Conservation (phyloP, 2,329 filamentous ascomycete genomes). For the Aspergillus sp. region DNA sequence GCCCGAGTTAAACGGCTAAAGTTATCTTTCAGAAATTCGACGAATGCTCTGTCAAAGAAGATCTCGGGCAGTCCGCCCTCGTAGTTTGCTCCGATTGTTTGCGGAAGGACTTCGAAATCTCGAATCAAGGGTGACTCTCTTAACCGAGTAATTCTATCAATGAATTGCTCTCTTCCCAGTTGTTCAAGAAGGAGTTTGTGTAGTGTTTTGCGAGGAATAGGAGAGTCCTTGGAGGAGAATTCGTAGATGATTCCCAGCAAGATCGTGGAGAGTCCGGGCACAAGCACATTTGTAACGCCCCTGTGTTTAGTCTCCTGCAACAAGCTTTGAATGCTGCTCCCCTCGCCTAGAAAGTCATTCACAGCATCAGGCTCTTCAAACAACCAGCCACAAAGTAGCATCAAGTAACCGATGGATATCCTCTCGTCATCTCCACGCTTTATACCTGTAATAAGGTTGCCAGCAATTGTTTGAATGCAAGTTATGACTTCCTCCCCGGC, state of each 20-base stretch:
- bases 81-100: slow-evolving; percentile 62
- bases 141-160: slow-evolving; percentile 77
- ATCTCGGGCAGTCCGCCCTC: slow-evolving; percentile 71
- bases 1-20: slow-evolving; percentile 83
- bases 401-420: slow-evolving; percentile 81
- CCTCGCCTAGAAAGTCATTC: slow-evolving; percentile 90
- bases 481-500: slow-evolving; percentile 94
- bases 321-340: slow-evolving; percentile 86
- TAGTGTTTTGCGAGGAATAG: slow-evolving; percentile 78
- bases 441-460: slow-evolving; percentile 81
- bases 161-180: slow-evolving; percentile 84
- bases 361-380: slow-evolving; percentile 91
- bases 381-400: slow-evolving; percentile 85
- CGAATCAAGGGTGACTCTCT: slow-evolving; percentile 78
- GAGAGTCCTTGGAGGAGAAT: slow-evolving; percentile 96
- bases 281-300: slow-evolving; percentile 64
- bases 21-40: slow-evolving; percentile 95
- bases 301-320: slow-evolving; percentile 73
- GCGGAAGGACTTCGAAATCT: slow-evolving; percentile 85
- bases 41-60: slow-evolving; percentile 82
- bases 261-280: slow-evolving; percentile 82
- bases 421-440: slow-evolving; percentile 77
- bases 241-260: slow-evolving; percentile 90
- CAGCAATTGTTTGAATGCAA: slow-evolving; percentile 84
- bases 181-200: slow-evolving; percentile 77